Evolutionary conservation across 1,284 basidiomycete genomes (phyloP), one percentile per base, ranked within the genome.

Genomic region (Leccinum subfulvum): DNA sequence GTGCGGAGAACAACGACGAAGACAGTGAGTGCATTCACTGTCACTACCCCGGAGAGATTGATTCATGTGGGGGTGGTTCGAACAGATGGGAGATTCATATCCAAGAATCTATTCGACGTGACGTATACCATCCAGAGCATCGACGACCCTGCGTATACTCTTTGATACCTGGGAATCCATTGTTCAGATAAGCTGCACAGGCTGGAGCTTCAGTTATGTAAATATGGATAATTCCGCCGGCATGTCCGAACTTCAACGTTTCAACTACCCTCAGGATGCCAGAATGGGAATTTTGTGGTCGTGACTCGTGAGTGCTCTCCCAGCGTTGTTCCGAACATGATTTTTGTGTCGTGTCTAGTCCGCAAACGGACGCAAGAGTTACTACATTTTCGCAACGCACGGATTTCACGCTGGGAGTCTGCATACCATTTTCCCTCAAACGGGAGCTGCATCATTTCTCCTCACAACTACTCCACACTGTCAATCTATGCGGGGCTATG

Each of bases 1-100:
- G 92, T 66, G 89, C 90, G 58, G 82, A 86, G 68, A 81, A 84
- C 64, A 92, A 92, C 66, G 90, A 92, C 75, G 83, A 85, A 68
- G 90, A 91, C 14, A 93, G 91, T 92, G 69, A 67, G 87, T 76
- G 0, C 2, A 13, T 33, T 7, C 5, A n/a, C 18, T 11, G 16
- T 14, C 1, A 62, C 3, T 1, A 1, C 8, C 16, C 26, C 7
- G n/a, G 4, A 16, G 6, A 1, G 23, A 11, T 30, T 2, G n/a
- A 49, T 18, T 62, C 56, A 59, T 58, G 23, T 39, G 11, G 21
- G 13, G 33, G 33, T 30, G 4, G 49, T 4, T 49, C 7, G 51
- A 28, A 21, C 47, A 75, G 73, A 76, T 58, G 72, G 75, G 9
- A 63, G 33, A 11, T 69, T 69, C 47, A 63, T 71, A 56, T 52